Evolutionary conservation across 2,329 filamentous ascomycete species (phyloP).

Genomic region (Aspergillus sclerotialis): DNA sequence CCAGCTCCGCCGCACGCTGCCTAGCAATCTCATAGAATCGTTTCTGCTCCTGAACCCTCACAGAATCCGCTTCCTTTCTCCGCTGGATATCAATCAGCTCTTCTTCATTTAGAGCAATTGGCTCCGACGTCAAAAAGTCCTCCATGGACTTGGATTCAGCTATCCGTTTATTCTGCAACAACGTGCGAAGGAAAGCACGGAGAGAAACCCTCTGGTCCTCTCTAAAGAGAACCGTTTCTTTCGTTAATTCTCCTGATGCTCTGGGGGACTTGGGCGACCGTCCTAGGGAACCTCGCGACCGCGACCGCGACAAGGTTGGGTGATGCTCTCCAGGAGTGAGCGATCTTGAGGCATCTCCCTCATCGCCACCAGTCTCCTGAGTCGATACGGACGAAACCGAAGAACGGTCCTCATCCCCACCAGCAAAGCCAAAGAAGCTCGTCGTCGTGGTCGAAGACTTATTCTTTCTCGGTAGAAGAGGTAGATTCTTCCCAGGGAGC

Average conservation of each 20-base stretch:
- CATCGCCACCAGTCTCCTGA: slow-evolving; percentile 44
- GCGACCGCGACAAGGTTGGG: slow-evolving; percentile 20
- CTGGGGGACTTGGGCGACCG: slow-evolving; percentile 22
- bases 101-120: slow-evolving; percentile 68
- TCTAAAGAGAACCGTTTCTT: slow-evolving; percentile 60
- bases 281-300: slow-evolving; percentile 13
- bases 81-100: slow-evolving; percentile 74
- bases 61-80: slow-evolving; percentile 76
- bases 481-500: slow-evolving; percentile 82
- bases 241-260: slow-evolving; percentile 36
- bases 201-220: slow-evolving; percentile 89
- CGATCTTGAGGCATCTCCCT: slow-evolving; percentile 24
- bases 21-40: slow-evolving; percentile 93
- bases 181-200: slow-evolving; percentile 78
- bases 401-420: slow-evolving; percentile 60
- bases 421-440: slow-evolving; percentile 48
- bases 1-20: slow-evolving; percentile 81
- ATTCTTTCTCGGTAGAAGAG: slow-evolving; percentile 85
- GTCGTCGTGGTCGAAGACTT: slow-evolving; percentile 62
- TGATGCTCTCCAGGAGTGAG: slow-evolving; percentile 21
- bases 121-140: slow-evolving; percentile 71
- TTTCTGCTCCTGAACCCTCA: slow-evolving; percentile 84
- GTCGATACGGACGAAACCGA: slow-evolving; percentile 78
- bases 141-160: slow-evolving; percentile 75
- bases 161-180: slow-evolving; percentile 77